These are phyloP conservation scores for Didymella segeticola DNA, from an alignment of 2,329 filamentous ascomycete species.

Conservation along the genomic window DNA sequence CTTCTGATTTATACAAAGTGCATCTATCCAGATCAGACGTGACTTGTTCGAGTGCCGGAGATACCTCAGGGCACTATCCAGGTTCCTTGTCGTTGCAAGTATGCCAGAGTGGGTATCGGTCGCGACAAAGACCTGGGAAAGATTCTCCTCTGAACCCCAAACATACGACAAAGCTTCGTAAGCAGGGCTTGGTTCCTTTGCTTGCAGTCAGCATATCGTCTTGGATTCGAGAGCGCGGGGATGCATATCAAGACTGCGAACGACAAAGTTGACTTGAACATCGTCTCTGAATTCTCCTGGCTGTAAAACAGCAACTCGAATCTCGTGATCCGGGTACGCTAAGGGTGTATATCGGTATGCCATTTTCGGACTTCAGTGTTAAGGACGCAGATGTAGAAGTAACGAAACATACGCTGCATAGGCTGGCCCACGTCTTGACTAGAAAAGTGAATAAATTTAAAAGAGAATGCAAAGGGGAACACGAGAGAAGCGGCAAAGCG, in stretches of 20 bases:
- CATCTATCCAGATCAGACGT: not conserved
- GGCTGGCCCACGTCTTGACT: no score
- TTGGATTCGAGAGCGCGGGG: not conserved
- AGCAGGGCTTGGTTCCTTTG: not conserved
- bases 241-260: not conserved
- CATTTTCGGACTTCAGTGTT: no score
- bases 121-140: slow-evolving; percentile 1
- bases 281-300: not conserved
- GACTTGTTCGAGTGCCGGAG: not conserved
- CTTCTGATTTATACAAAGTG: not conserved
- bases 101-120: not conserved
- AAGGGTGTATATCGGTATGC: not conserved
- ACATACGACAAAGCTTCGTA: slow-evolving; percentile 16
- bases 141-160: slow-evolving; percentile 10
- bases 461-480: no score
- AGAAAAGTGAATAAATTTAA: no score
- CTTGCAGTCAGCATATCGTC: not conserved
- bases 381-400: no score
- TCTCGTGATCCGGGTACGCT: not conserved
- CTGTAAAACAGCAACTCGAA: not conserved
- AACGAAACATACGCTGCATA: no score
- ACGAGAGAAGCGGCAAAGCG: no score
- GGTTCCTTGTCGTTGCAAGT: not conserved
- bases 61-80: not conserved
- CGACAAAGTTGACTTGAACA: not conserved